Evolutionary conservation across 108 stramenopile species (phyloP).

Genomic region (Pseudonitzschia pungens): DNA sequence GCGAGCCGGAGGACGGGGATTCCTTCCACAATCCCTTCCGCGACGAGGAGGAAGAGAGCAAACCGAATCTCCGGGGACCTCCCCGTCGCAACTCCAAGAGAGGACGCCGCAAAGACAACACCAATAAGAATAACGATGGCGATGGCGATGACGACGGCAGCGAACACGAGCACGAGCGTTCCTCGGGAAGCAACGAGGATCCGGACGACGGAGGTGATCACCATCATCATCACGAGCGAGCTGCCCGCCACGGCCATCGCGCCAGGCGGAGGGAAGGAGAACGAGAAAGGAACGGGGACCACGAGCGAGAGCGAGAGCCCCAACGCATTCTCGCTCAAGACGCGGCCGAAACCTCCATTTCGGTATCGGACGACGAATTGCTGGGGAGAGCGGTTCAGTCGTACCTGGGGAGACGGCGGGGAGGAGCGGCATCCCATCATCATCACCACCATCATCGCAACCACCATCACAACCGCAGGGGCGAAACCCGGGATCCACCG

Average conservation of each 20-base stretch:
- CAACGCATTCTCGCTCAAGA: background rate
- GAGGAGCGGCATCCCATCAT: background rate
- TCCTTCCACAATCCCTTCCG: no score
- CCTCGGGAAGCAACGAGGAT: no score
- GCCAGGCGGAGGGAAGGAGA: no score
- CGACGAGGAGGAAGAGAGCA: constrained; percentile 28
- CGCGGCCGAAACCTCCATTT: constrained; percentile 24
- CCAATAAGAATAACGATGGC: no score
- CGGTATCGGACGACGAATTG: constrained; percentile 53
- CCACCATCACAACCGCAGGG: no score
- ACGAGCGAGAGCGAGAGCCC: no score
- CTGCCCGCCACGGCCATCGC: no score
- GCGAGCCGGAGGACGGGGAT: no score
- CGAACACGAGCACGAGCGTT: constrained; percentile 7
- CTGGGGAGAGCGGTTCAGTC: background rate
- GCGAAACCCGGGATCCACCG: no score
- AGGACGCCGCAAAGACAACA: background rate
- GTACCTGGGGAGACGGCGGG: background rate
- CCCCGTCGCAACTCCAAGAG: constrained; percentile 6
- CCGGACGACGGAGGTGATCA: background rate
- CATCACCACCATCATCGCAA: no score
- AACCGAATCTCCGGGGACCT: background rate
- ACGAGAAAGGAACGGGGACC: no score
- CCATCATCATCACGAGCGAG: no score
- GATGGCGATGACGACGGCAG: constrained; percentile 14